Evolutionary conservation across 495 filamentous ascomycete species (phyloP).

Genomic region (Penicillium chermesinum): DNA sequence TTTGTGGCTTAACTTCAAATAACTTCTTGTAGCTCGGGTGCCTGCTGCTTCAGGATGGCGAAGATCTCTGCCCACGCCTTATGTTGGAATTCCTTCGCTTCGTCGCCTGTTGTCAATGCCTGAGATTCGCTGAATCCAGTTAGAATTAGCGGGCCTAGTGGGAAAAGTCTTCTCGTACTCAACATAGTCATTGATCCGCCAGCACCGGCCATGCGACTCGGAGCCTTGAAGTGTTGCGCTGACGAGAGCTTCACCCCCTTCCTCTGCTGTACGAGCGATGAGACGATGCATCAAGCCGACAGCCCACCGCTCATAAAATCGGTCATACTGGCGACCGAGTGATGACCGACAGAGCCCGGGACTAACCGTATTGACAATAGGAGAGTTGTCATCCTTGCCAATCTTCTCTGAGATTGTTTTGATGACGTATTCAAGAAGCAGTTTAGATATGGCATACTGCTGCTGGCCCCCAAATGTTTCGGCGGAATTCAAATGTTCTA

Average conservation of each 20-base stretch:
- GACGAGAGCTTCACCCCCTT: conserved; percentile 48
- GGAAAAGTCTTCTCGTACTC: no score
- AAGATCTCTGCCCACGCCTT: conserved; percentile 41
- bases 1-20: background rate
- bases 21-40: conserved; percentile 14
- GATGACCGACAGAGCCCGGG: conserved; percentile 40
- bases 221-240: conserved; percentile 43
- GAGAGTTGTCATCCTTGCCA: conserved; percentile 30
- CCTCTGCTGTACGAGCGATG: conserved; percentile 45
- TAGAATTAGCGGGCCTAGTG: background rate
- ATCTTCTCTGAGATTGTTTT: conserved; percentile 32
- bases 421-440: conserved; percentile 43
- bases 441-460: conserved; percentile 45
- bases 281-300: conserved; percentile 35
- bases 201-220: conserved; percentile 48
- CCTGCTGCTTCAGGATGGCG: conserved; percentile 26
- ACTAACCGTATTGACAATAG: conserved; percentile 42
- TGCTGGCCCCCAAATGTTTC: conserved; percentile 26
- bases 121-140: conserved; percentile 30
- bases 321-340: conserved; percentile 36
- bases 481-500: conserved; percentile 31
- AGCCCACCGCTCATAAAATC: conserved; percentile 33
- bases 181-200: conserved; percentile 43
- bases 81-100: conserved; percentile 31
- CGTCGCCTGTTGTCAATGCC: conserved; percentile 28